Base-by-base conservation (phyloP, 371 early-diverging fungal genomes). In the Mortierella polycephala region DNA sequence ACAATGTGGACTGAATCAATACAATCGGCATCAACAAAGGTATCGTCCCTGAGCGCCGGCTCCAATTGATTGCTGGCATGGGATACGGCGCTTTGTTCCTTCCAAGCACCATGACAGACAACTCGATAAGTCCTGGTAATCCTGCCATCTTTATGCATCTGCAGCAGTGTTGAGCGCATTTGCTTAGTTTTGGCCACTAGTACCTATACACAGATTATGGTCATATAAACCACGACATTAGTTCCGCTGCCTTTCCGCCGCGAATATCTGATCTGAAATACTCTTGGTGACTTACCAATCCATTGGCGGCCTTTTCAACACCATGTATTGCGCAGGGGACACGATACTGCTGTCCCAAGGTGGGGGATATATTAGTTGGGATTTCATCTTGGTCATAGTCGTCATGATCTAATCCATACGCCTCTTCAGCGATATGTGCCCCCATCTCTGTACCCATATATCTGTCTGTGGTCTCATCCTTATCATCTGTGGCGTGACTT, bases 301-400 rank as follows among this genome's bases (percentile, higher is more conserved):
- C 88, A 23, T 85, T 87, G 10, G 86, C 85, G 23, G 88, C 87
- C 54, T 87, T 88, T 64, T 86, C 86, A 23, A 87, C 50, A 7
- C 80, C 80, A 46, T 79, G 80, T 14, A 69, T 57, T 2, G 80
- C 66, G 40, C 80, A 73, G 1, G 73, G 80, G 14, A 69, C 10
- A 1, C 67, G 62, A 46, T 45, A 13, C 40, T 79, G 80, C 18
- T 72, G 62, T 4, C 69, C 73, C 14, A 73, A 55, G n/a, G 73
- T 46, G 5, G 69, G 73, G 7, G 68, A 67, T 44, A 79, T 54
- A 59, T 53, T 80, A 55, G 53, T 79, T 62, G 23, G 80, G 46
- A 72, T 71, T 64, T 83, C 82, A 16, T 58, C 61, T 41, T 73
- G 72, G 21, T 74, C 55, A 0, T 69, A 69, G 30, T 69, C 47